Percentiles rank a stretch among this genome's conserved stretches.
phyloP scores from a whole-genome alignment of 2,329 filamentous ascomycete species.

The Davidsoniella neocaledoniae region DNA sequence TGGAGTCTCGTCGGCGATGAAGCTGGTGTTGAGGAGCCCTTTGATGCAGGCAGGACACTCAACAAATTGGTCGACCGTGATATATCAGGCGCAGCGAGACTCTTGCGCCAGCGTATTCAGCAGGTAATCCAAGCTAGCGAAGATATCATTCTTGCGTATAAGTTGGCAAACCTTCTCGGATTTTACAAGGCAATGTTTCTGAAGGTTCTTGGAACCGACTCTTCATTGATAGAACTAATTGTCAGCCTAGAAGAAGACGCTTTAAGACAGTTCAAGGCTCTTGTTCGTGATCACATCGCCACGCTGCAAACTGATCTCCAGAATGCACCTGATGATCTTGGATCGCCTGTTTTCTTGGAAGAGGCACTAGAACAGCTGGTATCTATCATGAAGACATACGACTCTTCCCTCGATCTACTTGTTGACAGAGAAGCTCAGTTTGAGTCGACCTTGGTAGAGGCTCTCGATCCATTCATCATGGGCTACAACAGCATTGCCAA shows the following conservation, averaged over 20 bases:
- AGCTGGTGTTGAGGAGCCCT: conserved; percentile 33
- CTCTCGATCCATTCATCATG: conserved; percentile 71
- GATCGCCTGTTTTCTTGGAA: conserved; percentile 61
- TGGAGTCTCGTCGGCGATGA: conserved; percentile 53
- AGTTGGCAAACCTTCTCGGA: conserved; percentile 69
- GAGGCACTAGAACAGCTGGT: conserved; percentile 65
- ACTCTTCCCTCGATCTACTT: conserved; percentile 53
- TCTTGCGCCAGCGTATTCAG: conserved; percentile 79
- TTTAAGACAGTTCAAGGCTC: conserved; percentile 62
- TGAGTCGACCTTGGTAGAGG: conserved; percentile 55
- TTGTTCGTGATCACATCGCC: conserved; percentile 66
- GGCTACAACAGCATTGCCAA: conserved; percentile 55
- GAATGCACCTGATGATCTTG: conserved; percentile 53
- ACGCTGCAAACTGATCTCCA: conserved; percentile 57
- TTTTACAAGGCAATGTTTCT: conserved; percentile 82
- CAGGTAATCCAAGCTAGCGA: conserved; percentile 87
- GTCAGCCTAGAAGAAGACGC: conserved; percentile 56
- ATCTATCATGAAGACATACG: conserved; percentile 70
- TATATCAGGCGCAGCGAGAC: conserved; percentile 60
- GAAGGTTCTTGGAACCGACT: conserved; percentile 55
- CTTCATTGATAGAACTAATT: conserved; percentile 53
- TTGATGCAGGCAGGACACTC: conserved; percentile 67
- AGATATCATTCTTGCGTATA: conserved; percentile 75
- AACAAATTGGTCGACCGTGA: conserved; percentile 78
- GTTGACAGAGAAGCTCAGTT: conserved; percentile 51